phyloP scores from a whole-genome alignment of 805 yeast genomes.

The Yarrowia osloensis region DNA sequence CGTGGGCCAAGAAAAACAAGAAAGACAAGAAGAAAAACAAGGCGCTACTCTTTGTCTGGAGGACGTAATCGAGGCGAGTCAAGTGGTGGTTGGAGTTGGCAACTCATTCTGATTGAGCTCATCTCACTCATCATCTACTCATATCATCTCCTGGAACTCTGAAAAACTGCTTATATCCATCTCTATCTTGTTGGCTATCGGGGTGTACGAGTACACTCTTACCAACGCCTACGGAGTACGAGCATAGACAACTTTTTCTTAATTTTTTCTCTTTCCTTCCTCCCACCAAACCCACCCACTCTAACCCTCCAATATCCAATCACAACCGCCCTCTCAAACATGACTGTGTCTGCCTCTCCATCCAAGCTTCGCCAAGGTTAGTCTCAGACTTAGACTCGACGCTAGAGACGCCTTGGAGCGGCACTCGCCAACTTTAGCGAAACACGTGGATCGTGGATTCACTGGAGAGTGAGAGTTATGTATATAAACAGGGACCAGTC shows the following conservation, averaged over 20 bases:
- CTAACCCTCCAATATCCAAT: too few relatives aligned
- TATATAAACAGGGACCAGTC: background rate
- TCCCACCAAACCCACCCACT: too few relatives aligned
- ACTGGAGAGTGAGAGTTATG: too few relatives aligned
- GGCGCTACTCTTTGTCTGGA: background rate
- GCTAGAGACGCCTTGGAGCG: background rate
- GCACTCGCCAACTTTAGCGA: background rate
- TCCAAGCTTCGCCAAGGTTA: slow-evolving; percentile 9
- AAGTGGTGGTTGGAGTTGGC: too few relatives aligned
- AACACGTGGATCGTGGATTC: slow-evolving; percentile 4
- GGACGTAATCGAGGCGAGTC: background rate
- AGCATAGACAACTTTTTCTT: too few relatives aligned
- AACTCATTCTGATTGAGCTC: too few relatives aligned
- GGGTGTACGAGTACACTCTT: too few relatives aligned
- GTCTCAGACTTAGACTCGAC: background rate
- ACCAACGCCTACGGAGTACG: too few relatives aligned
- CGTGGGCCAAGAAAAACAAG: background rate
- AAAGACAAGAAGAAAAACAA: too few relatives aligned
- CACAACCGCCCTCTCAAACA: too few relatives aligned
- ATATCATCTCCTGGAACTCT: background rate
- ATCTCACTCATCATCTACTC: background rate
- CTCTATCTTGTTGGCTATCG: background rate
- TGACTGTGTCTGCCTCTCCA: too few relatives aligned
- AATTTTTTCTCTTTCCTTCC: too few relatives aligned
- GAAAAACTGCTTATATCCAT: background rate